Evolutionary conservation across 331 rosid genomes (phyloP), one percentile per base, ranked within the genome.

Genomic region (Quercus phellos): DNA sequence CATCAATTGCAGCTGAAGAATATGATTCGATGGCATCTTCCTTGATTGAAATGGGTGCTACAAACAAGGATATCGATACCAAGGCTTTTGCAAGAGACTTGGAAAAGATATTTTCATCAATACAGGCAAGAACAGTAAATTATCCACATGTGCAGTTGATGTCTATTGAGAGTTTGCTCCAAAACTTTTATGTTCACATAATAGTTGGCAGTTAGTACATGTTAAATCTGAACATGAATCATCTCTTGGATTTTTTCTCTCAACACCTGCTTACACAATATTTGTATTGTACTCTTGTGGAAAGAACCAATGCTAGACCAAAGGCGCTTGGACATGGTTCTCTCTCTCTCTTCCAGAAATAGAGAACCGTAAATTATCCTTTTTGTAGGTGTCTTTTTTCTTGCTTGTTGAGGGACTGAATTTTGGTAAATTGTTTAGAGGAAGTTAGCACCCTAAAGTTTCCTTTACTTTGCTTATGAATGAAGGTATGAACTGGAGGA

Each of bases 1-100:
- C 87, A 81, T 95, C 99, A 78, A 90, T 95, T 87, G 83, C 93
- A 74, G 27, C 86, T 51, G 99, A 90, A 81, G 99, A 95, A 82
- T 95, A 95, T 84, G 94, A 89, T 70, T 88, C 94, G n/a, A 95
- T 95, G 97, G 93, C 98, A 51, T 91, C 98, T 77, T 72, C 99
- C 60, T 89, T 95, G 88, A 92, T 91, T 87, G 89, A 92, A 91
- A 92, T 95, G 98, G 99, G 96, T 79, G 97, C 99, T 72, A 91
- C 99, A 76, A 70, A 77, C 83, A 85, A 86, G 73, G 86, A 91
- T 82, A 86, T 95, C 60, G 83, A 95, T 79, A 70, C 87, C 63
- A 84, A 74, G 78, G 94, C 97, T 79, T 91, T 95, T 82, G 90
- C 98, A 73, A 75, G 84, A 55, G 98, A 92, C 87, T 85, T 94